Percentiles rank a stretch among this genome's conserved stretches.
Conservation (phyloP, 1,284 basidiomycete genomes). For the Cystobasidium sp. region DNA sequence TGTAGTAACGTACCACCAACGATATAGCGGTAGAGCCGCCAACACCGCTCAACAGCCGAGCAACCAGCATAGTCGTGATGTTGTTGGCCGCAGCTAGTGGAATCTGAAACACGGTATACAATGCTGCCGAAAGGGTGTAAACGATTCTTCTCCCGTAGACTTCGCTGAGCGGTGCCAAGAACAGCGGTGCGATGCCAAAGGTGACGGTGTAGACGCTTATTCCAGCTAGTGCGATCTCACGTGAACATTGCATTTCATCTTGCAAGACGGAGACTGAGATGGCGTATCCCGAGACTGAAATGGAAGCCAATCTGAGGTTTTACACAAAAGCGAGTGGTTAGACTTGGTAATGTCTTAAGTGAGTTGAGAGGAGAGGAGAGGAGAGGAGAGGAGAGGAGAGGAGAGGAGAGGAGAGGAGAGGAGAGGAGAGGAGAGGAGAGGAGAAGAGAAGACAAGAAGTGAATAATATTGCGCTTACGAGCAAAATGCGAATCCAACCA, state of each 20-base stretch:
- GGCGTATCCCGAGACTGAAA: constrained; percentile 21
- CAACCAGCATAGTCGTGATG: constrained; percentile 51
- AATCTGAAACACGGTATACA: constrained; percentile 50
- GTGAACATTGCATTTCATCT: constrained; percentile 4
- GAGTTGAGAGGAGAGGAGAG: too few species aligned
- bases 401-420: too few species aligned
- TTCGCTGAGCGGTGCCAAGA: constrained; percentile 35
- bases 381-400: too few species aligned
- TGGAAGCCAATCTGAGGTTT: constrained; percentile 11
- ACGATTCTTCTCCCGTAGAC: constrained; percentile 66
- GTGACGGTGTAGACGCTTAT: constrained; percentile 25
- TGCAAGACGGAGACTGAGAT: not conserved
- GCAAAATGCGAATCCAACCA: constrained; percentile 33
- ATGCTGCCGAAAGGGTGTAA: constrained; percentile 61
- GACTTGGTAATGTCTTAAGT: too few species aligned
- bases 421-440: too few species aligned
- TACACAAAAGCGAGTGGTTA: too few species aligned
- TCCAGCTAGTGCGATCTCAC: constrained; percentile 9
- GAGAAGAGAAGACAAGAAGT: too few species aligned
- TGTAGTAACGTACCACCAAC: constrained; percentile 46
- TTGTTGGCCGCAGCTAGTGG: constrained; percentile 54
- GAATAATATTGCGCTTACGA: constrained; percentile 3
- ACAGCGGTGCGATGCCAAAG: constrained; percentile 27
- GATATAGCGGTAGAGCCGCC: constrained; percentile 54
- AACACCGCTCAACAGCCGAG: constrained; percentile 51